Evolutionary conservation across 1,139 yeast genomes (phyloP), one percentile per base, ranked within the genome.

Genomic region (Hyphopichia pseudoburtonii): DNA sequence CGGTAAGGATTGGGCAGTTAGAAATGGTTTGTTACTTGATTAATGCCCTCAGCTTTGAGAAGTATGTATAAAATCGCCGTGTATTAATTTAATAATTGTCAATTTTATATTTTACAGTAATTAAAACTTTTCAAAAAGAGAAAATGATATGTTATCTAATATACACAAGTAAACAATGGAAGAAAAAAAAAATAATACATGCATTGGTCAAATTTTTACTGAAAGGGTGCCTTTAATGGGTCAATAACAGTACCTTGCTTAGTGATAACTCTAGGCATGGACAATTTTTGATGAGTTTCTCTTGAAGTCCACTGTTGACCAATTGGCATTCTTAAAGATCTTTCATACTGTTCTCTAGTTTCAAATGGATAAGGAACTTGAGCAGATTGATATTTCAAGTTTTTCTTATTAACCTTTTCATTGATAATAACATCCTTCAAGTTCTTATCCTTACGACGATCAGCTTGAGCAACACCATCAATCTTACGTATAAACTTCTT

Each of bases 291-390:
- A 66, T 87, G 95, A 2, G 95, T 81, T 38, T 80, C 86, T 54
- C 89, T 79, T 10, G 95, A 78, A 4, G 94, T 82, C 97, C 97
- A 92, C 66, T 92, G 96, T 62, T 87, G 95, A 23, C 98, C 98
- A 44, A 92, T 70, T n/a, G 98, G 97, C 89, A 89, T 85, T 56
- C 96, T 78, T 52, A 92, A 70, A 3, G 95, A 82, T 56, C 96
- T 78, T 62, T 92, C 98, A 60, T 92, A 94, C 64, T 92, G 97
- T 57, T 89, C 98, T 55, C 84, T 76, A 42, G 84, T 84, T 63
- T 92, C 97, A 60, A 76, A 92, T 40, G 97, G 97, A 75, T 82
- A 90, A 22, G 98, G 98, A 35, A 92, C 96, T 18, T 82, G 80
- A 33, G 82, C 75, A 3, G 96, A 85, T 58, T 84, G 90, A 63